Evolutionary conservation across 1,284 basidiomycete species (phyloP), one percentile per base, ranked within the genome.

Genomic region (Serendipita sp.): DNA sequence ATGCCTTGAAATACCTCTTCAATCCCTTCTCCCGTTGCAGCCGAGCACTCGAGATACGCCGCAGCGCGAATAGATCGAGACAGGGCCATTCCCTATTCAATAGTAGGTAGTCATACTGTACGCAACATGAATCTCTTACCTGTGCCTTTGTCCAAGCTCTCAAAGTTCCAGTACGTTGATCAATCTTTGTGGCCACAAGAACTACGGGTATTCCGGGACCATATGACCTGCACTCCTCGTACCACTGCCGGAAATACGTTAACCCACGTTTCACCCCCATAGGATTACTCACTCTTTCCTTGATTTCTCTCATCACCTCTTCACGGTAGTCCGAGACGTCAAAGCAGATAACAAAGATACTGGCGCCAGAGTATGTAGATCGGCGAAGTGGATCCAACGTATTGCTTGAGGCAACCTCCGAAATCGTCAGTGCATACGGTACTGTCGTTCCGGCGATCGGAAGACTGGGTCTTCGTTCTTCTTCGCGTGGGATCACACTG

Each of bases 301-400:
- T 58, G 32, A 58, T 30, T 32, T 58, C 53, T 32, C n/a, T 12
- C 53, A 58, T 58, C 15, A 58, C 53, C 53, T 58, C 53, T 35
- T 58, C 53, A 10, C 53, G 53, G 34, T 58, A 58, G 32, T 58
- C 53, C 53, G 53, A 58, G 22, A 58, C 53, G 53, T n/a, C 32
- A 58, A 58, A 58, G 34, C 53, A 58, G 29, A 58, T 30, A 68
- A 58, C 53, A 58, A 58, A 58, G 4, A 58, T 29, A n/a, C 32
- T 58, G 29, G 17, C 26, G n/a, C 53, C 53, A n/a, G n/a, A n/a
- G 32, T 58, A 58, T 29, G 53, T 58, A 22, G 53, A 58, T n/a
- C 53, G 53, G 34, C 53, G 53, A 22, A 58, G 32, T 10, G 53
- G 6, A 58, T 58, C 53, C 10, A 58, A 35, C 17, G 15, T 10